Evolutionary conservation across 306 rosid species (phyloP).

Genomic region (Pterocarpus santalinus): DNA sequence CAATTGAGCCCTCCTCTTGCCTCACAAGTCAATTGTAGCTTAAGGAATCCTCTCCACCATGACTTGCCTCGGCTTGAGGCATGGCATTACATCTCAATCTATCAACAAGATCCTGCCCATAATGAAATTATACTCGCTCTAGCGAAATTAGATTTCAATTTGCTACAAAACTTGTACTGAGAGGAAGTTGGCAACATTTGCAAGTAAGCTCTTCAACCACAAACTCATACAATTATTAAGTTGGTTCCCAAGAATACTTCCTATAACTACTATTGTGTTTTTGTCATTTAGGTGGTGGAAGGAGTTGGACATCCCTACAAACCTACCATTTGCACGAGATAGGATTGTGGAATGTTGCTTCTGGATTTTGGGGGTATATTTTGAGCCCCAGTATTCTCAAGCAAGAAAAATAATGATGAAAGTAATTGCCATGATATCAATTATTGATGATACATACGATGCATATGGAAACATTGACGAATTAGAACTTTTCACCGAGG

Average conservation of each 20-base stretch:
- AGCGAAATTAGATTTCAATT: conserved; percentile 56
- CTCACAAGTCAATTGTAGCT: conserved; percentile 35
- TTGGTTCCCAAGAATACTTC: too few species aligned
- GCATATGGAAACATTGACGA: conserved; percentile 32
- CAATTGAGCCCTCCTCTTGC: conserved; percentile 15
- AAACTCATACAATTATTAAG: too few species aligned
- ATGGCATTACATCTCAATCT: conserved; percentile 27
- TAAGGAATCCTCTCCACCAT: conserved; percentile 36
- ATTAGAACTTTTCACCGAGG: conserved; percentile 18
- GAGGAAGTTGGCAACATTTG: conserved; percentile 46
- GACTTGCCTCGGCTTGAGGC: conserved; percentile 45
- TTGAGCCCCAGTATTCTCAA: conserved; percentile 40
- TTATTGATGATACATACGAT: conserved; percentile 37
- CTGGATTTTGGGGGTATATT: conserved; percentile 28
- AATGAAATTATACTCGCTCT: conserved; percentile 33
- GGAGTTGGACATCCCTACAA: conserved; percentile 34
- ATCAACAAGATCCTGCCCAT: conserved; percentile 34
- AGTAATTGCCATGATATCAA: not conserved
- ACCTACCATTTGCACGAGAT: conserved; percentile 39
- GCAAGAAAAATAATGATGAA: conserved; percentile 38
- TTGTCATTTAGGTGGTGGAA: conserved; percentile 43
- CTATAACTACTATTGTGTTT: not conserved
- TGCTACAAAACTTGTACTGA: conserved; percentile 45
- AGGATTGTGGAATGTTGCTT: conserved; percentile 37
- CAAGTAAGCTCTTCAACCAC: conserved; percentile 40